These are phyloP conservation scores for Aspergillus heteromorphus DNA, from an alignment of 495 filamentous ascomycete genomes.

Conservation along the genomic window DNA sequence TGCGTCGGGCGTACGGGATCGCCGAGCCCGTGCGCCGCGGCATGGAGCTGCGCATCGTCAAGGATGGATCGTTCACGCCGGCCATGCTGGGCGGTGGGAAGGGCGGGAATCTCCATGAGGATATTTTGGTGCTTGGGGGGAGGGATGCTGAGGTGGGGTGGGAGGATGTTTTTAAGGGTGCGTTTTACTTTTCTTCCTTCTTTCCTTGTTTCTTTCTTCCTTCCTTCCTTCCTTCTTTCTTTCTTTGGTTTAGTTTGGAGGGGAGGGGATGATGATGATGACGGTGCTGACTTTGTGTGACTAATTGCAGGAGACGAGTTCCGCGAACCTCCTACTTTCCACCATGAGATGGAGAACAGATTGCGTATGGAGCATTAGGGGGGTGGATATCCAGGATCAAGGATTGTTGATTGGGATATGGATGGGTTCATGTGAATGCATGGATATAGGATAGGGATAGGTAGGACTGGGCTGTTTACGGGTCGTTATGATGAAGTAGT, in stretches of 20 bases:
- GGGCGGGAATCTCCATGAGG: conserved; percentile 57
- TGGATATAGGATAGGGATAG: no score
- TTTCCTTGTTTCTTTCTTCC: no score
- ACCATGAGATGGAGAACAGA: conserved; percentile 91
- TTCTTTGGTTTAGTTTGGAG: neutral
- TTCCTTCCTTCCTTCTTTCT: conserved; percentile 3
- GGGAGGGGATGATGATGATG: neutral
- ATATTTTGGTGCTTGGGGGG: conserved; percentile 68
- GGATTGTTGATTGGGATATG: conserved; percentile 11
- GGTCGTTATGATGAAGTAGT: conserved; percentile 11
- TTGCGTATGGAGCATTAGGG: conserved; percentile 66
- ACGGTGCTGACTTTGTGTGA: neutral
- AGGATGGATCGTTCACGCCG: conserved; percentile 52
- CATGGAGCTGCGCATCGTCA: conserved; percentile 88
- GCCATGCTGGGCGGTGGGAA: conserved; percentile 35
- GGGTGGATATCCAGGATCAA: no score
- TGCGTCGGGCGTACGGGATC: conserved; percentile 82
- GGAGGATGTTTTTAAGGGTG: conserved; percentile 82
- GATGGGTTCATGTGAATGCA: no score
- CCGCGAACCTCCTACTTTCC: conserved; percentile 62
- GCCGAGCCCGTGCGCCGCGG: conserved; percentile 89
- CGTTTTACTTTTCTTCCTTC: conserved; percentile 15
- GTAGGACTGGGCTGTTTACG: conserved; percentile 6
- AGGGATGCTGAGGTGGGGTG: conserved; percentile 68
- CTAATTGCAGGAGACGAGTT: conserved; percentile 62